Evolutionary conservation across 2,329 filamentous ascomycete genomes (phyloP), one percentile per base, ranked within the genome.

Genomic region (Curvularia sp.): DNA sequence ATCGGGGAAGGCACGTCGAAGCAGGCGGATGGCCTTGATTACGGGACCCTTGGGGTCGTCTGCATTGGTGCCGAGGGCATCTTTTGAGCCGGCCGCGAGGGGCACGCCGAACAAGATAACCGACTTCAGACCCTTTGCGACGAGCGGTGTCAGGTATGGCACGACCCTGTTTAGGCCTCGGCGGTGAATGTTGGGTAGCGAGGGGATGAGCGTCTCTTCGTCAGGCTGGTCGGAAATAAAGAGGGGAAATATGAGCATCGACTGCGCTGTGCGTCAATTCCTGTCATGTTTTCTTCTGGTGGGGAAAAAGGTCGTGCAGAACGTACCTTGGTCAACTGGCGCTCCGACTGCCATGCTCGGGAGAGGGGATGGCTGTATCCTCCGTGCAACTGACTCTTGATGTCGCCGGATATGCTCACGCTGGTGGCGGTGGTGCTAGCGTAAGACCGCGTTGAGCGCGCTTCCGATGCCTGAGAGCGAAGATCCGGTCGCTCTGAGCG

Each of bases 101-200:
- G 95, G 95, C 2, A 99, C 95, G 66, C 95, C 95, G 71, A 99
- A 99, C 28, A 99, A 85, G 65, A 99, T 97, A 58, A 99, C 93
- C 30, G 93, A 96, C 60, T 89, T 88, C 31, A 99, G 86, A 28
- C 95, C 95, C 79, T 97, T 97, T 72, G 87, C 89, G 26, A 98
- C 86, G 43, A 99, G 87, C 2, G 93, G 91, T 67, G 90, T 88
- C 66, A 98, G 86, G 80, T 94, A 95, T 7, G 92, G 87, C 6
- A 96, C 84, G 58, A 98, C 78, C 69, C 89, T 91, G 83, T 96
- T 96, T 74, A 98, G 76, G 62, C 95, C 94, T 60, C 93, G 88
- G 72, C 94, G 93, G 79, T 89, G 84, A 79, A 98, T 94, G 75
- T 93, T 92, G 1, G 95, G 95, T 4, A 99, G 86, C 20, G 93